Conservation (phyloP, 192 early-diverging fungal species). For the Coemansia sp. region DNA sequence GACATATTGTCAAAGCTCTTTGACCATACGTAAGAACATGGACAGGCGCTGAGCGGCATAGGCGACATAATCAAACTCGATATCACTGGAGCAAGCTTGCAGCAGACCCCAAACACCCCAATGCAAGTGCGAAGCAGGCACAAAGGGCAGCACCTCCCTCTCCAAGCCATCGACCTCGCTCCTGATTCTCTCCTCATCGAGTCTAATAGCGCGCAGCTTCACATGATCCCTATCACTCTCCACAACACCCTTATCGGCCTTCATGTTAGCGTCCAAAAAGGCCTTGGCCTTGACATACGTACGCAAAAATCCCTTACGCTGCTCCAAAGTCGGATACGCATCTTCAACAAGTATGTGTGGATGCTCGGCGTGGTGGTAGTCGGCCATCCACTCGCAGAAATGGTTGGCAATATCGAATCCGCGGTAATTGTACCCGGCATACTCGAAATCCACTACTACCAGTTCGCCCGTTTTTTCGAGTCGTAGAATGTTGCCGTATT, state of each 20-base stretch:
- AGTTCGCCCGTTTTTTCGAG: slow-evolving; percentile 62
- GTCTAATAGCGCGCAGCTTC: slow-evolving; percentile 15
- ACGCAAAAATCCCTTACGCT: slow-evolving; percentile 65
- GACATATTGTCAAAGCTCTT: slow-evolving; percentile 2
- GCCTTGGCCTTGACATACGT: slow-evolving; percentile 66
- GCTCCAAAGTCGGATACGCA: slow-evolving; percentile 60
- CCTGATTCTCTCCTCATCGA: slow-evolving; percentile 20
- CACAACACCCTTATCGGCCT: slow-evolving; percentile 25
- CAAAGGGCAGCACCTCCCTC: slow-evolving; percentile 33
- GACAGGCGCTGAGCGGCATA: slow-evolving; percentile 65
- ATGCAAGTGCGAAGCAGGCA: slow-evolving; percentile 61
- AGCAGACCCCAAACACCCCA: slow-evolving; percentile 86
- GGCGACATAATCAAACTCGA: slow-evolving; percentile 77
- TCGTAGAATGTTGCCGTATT: slow-evolving; percentile 90
- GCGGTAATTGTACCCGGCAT: slow-evolving; percentile 78
- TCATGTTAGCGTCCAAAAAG: slow-evolving; percentile 46
- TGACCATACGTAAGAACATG: slow-evolving; percentile 47
- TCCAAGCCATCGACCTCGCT: slow-evolving; percentile 28
- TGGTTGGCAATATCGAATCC: slow-evolving; percentile 85
- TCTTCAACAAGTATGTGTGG: slow-evolving; percentile 52
- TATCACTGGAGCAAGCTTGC: slow-evolving; percentile 74
- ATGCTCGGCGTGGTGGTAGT: slow-evolving; percentile 67
- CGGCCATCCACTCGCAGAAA: slow-evolving; percentile 84
- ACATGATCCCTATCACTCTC: slow-evolving; percentile 21
- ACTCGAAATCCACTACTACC: slow-evolving; percentile 82